phyloP scores from a whole-genome alignment of 495 filamentous ascomycete species.

The Talaromyces nanjingensis region DNA sequence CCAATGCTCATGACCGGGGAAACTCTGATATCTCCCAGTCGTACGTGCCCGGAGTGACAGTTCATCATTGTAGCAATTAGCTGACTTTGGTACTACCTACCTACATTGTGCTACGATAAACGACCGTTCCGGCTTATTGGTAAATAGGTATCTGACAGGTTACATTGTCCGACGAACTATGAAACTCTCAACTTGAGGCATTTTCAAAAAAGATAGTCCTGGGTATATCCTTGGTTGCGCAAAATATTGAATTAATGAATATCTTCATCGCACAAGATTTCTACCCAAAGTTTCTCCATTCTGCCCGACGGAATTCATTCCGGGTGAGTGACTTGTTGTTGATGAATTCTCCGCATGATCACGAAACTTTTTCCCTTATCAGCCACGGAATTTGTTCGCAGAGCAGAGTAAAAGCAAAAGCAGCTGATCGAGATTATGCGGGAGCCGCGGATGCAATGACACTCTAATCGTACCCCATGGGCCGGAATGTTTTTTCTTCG shows the following conservation, averaged over 20 bases:
- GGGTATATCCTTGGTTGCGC: background rate
- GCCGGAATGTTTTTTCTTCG: conserved; percentile 2
- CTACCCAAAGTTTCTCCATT: background rate
- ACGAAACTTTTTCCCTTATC: background rate
- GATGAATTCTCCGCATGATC: background rate
- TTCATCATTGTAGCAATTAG: background rate
- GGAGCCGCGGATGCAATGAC: background rate
- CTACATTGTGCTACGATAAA: background rate
- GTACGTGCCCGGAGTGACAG: background rate
- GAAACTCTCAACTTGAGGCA: background rate
- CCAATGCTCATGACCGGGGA: background rate
- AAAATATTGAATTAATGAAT: background rate
- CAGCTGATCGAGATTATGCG: background rate
- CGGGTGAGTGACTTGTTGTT: background rate
- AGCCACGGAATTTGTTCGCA: background rate
- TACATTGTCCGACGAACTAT: background rate
- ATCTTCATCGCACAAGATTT: background rate
- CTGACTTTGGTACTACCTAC: background rate
- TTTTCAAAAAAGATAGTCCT: background rate
- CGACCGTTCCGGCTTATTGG: background rate
- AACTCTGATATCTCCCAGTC: background rate
- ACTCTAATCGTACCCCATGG: conserved; percentile 2
- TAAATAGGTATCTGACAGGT: background rate
- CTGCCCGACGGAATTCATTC: background rate
- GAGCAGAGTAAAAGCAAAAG: background rate